These are phyloP conservation scores for Raffaelea deltoideospora DNA, from an alignment of 2,329 filamentous ascomycete genomes.

Conservation along the genomic window DNA sequence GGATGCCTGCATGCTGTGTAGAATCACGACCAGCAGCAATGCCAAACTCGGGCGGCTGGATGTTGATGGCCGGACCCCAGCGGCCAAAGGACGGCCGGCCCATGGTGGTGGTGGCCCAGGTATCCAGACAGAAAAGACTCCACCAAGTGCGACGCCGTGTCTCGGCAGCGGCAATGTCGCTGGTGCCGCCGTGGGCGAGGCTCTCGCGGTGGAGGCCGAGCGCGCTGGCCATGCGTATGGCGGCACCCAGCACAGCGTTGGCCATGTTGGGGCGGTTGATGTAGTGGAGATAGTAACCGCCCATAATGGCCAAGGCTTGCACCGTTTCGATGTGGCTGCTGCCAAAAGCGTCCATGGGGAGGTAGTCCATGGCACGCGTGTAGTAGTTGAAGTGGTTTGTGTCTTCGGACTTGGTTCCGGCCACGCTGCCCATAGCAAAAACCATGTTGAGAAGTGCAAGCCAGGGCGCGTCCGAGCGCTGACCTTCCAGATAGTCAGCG, in stretches of 20 bases:
- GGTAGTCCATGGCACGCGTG: slow-evolving; percentile 48
- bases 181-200: slow-evolving; percentile 24
- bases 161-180: slow-evolving; percentile 38
- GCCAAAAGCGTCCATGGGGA: slow-evolving; percentile 52
- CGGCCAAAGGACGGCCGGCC: slow-evolving; percentile 56
- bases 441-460: slow-evolving; percentile 61
- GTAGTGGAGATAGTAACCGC: slow-evolving; percentile 66
- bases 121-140: slow-evolving; percentile 59
- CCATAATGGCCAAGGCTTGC: slow-evolving; percentile 55
- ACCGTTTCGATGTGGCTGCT: slow-evolving; percentile 59
- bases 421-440: slow-evolving; percentile 60
- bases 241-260: slow-evolving; percentile 55
- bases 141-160: slow-evolving; percentile 57
- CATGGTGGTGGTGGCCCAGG: slow-evolving; percentile 57
- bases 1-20: slow-evolving; percentile 46
- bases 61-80: slow-evolving; percentile 53
- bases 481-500: slow-evolving; percentile 45
- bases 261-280: slow-evolving; percentile 65
- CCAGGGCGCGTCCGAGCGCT: slow-evolving; percentile 54
- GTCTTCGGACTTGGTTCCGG: slow-evolving; percentile 48
- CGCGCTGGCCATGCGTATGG: slow-evolving; percentile 59
- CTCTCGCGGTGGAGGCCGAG: slow-evolving; percentile 56
- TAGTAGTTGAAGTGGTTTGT: slow-evolving; percentile 57
- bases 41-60: slow-evolving; percentile 42
- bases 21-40: slow-evolving; percentile 30